Base-by-base conservation (phyloP, 306 rosid species). In the Corylus avellana region DNA sequence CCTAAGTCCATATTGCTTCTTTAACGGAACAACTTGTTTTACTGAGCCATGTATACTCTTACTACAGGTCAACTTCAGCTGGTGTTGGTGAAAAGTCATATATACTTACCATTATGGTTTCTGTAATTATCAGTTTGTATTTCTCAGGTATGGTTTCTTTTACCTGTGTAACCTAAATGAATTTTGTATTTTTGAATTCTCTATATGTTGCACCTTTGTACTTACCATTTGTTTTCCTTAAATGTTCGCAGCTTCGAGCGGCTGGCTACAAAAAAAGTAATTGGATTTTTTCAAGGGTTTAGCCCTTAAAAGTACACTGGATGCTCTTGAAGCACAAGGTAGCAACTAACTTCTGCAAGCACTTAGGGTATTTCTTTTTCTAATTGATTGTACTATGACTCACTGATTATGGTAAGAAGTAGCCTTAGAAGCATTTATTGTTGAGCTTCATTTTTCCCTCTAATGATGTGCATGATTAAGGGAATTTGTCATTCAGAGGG, bases 61-160 rank as follows among this genome's bases (percentile, higher is more conserved):
- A 64, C 48, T 70, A 5, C 74, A 95, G 99, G 94, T 95, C 99
- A 67, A 93, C 91, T 49, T 90, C 98, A 16, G 87, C 87, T 22
- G 88, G 88, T 69, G 74, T 70, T 9, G 53, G 73, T 77, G 82
- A 39, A 67, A 91, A 82, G 76, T 84, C 90, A 71, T 84, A 75
- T 75, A 66, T 77, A 37, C 59, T 83, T 82, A 27, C 86, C 70
- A 47, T 85, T 7, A 13, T 76, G 79, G 74, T 82, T 74, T 84
- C 90, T 46, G 69, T 90, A 70, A 55, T 88, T 72, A 68, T 82
- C 58, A 76, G 85, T 84, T 79, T 88, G 74, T 84, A 55, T 72
- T 76, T 84, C 70, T 68, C 78, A 81, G 97, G 98, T 87, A 84
- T 71, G 79, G 61, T 37, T 75, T 39, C 35, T 6, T 80, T 54